Evolutionary conservation across 371 early-diverging fungal species (phyloP).

Genomic region (Saksenaea oblongispora): DNA sequence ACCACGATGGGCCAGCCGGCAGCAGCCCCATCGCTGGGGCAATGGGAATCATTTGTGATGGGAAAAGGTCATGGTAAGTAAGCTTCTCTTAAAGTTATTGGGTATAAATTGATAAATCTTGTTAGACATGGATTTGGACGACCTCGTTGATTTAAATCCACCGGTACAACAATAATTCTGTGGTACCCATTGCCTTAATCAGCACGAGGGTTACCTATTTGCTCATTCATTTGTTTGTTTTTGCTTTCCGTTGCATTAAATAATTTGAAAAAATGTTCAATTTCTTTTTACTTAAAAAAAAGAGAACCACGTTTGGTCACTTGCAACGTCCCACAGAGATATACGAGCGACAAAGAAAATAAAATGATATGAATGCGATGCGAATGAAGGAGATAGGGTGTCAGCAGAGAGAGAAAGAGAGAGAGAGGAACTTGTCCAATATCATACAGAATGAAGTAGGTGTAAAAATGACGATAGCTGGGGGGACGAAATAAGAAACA

Average conservation of each 20-base stretch:
- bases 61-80: background rate
- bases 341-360: background rate
- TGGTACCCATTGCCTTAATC: background rate
- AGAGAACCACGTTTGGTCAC: background rate
- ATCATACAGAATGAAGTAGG: background rate
- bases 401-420: background rate
- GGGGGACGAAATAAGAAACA: background rate
- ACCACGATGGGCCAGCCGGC: background rate
- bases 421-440: conserved; percentile 2
- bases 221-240: background rate
- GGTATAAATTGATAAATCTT: background rate
- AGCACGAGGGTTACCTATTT: background rate
- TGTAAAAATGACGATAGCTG: background rate
- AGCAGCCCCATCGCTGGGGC: background rate
- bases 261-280: background rate
- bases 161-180: background rate
- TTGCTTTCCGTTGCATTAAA: background rate
- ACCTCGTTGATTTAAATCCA: background rate
- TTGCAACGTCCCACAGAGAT: background rate
- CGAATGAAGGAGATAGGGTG: conserved; percentile 5
- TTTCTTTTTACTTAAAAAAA: background rate
- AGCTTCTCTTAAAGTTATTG: background rate
- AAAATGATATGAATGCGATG: conserved; percentile 8
- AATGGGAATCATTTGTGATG: background rate
- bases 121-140: background rate